Evolutionary conservation across 768 basidiomycete species (phyloP).

Genomic region (Saitozyma podzolica): DNA sequence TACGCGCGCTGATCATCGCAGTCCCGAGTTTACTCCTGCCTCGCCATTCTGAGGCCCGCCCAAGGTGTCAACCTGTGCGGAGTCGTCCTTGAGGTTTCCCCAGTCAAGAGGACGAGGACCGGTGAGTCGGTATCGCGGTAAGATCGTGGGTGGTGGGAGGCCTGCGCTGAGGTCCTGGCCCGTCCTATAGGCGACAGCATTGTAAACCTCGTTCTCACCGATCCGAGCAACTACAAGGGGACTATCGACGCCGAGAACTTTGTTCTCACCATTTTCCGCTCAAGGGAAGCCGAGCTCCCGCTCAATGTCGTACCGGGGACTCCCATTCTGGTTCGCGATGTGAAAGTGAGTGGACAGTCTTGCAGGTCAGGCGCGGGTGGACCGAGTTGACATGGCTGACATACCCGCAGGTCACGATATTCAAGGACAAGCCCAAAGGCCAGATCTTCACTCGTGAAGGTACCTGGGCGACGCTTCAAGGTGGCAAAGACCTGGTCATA

Average conservation of each 20-base stretch:
- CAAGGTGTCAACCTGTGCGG: neutral
- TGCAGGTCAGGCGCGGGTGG: neutral
- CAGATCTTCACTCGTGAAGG: slow-evolving; percentile 16
- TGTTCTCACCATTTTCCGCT: slow-evolving; percentile 32
- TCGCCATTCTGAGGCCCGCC: neutral
- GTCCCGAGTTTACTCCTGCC: neutral
- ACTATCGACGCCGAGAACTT: slow-evolving; percentile 21
- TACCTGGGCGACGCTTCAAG: slow-evolving; percentile 24
- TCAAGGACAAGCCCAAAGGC: slow-evolving; percentile 33
- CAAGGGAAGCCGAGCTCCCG: slow-evolving; percentile 16
- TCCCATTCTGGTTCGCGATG: slow-evolving; percentile 23
- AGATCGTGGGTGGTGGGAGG: neutral
- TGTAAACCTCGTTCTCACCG: slow-evolving; percentile 25
- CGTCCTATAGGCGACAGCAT: slow-evolving; percentile 16
- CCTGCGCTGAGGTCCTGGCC: too few relatives aligned
- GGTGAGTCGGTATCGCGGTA: neutral
- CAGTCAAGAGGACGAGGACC: neutral
- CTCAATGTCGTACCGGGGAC: slow-evolving; percentile 9
- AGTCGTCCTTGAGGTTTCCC: neutral
- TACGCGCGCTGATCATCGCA: too few relatives aligned
- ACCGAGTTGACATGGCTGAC: neutral
- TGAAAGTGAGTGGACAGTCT: slow-evolving; percentile 15
- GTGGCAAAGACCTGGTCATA: slow-evolving; percentile 8
- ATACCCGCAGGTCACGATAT: slow-evolving; percentile 14
- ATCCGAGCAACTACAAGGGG: slow-evolving; percentile 23